Evolutionary conservation across 2,329 filamentous ascomycete species (phyloP), one percentile per base, ranked within the genome.

Genomic region (Triangularia verruculosa): DNA sequence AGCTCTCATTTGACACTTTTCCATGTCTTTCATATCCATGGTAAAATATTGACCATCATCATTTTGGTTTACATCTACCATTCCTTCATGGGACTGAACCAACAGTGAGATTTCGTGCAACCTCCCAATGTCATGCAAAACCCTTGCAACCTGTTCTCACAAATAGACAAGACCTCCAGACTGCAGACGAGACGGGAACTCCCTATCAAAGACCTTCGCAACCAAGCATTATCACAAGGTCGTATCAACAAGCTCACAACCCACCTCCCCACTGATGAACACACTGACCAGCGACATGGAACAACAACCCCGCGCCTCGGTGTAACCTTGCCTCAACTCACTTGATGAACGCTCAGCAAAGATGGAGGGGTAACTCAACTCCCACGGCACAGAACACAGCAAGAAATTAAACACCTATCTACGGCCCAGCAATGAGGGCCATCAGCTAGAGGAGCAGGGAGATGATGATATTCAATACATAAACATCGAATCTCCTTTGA

Each of bases 221-320:
- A 47, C 39, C 12, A 20, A 47, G n/a, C 12, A 30, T 32, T 52
- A 52, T 59, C 57, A 59, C 28, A 59, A 59, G 22, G 57, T 59
- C 39, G 57, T 59, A 59, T 59, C 56, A 17, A 43, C 39, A 47
- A 5, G 2, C 12, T 39, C 13, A 39, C 34, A 39, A 39, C 34
- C 5, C 30, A 34, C 30, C 11, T 13, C n/a, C n/a, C n/a, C n/a
- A n/a, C n/a, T n/a, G n/a, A n/a, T n/a, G n/a, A n/a, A n/a, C n/a
- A 28, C 27, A 39, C 34, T 39, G 34, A 39, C 34, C 39, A 47
- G 20, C 39, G 20, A 6, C 11, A 28, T 5, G 5, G 27, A 28
- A 25, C 54, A n/a, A 57, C 15, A 20, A 32, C 56, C 56, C 56
- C 30, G 30, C 56, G 32, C 56, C 56, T 24, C 30, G 22, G 56